Base-by-base conservation (phyloP, 169 alveolate genomes). In the Amoebophrya sp. region DNA sequence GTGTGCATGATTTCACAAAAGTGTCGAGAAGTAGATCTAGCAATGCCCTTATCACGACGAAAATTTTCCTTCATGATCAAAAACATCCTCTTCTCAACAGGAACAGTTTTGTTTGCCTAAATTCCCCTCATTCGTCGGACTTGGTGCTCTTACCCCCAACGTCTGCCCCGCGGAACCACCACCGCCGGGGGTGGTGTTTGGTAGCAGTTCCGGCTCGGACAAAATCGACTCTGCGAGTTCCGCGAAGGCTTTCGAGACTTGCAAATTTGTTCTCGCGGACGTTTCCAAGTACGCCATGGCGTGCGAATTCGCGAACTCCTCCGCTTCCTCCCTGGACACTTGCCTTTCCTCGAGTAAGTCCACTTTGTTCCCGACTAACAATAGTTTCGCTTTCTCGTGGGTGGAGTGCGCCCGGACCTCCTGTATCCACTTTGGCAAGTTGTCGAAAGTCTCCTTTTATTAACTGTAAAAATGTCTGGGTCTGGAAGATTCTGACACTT, bases 361-460 rank as follows among this genome's bases (percentile, higher is more conserved):
- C 83, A 66, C 83, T 66, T 66, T 66, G 83, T 66, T 66, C 38
- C 83, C 83, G 7, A 66, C 83, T 2, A 66, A 25, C 83, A 66
- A 25, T 25, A 66, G 83, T n/a, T n/a, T 66, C 35, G 83, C 83
- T 25, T 66, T 66, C 38, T 66, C 83, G 35, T 66, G 83, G 39
- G 83, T 66, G 83, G 39, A 25, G 35, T 66, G 83, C 83, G 29
- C 12, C 83, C 83, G 29, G 35, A 66, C 83, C 35, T 66, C 83
- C 7, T 25, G 1, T 2, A 66, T 66, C 83, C 83, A 66, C 83
- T 66, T 66, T 3, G 83, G 83, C 32, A 66, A 25, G 35, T 66
- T 66, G 83, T n/a, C 2, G 35, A 66, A 66, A 25, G 39, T 66
- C 35, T 66, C 83, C 35, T 7, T 25, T 25, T 2, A 66, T 47